Percentiles rank a stretch among this genome's conserved stretches.
Evolutionary conservation across 148 eudicot genomes (phyloP).

Genomic region (Drosera capensis): DNA sequence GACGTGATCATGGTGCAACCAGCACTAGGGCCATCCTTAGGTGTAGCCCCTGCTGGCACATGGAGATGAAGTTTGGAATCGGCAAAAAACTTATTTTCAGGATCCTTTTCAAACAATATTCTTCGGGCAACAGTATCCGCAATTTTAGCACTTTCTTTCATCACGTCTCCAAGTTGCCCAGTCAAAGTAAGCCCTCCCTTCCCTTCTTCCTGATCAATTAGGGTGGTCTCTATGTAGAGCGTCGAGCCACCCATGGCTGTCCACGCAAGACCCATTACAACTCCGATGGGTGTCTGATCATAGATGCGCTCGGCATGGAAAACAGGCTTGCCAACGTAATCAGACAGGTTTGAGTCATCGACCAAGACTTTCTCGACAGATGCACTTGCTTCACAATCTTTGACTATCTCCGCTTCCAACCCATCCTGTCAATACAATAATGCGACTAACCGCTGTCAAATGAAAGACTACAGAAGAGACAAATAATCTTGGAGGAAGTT

Average conservation of each 20-base stretch:
- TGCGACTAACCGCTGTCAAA: neutral
- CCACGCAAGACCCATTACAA: slow-evolving; percentile 99
- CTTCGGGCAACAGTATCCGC: slow-evolving; percentile 83
- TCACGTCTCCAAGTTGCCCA: slow-evolving; percentile 97
- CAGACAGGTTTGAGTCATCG: slow-evolving; percentile 53
- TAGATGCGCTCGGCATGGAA: slow-evolving; percentile 97
- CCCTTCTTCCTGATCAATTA: slow-evolving; percentile 72
- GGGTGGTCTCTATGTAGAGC: slow-evolving; percentile 76
- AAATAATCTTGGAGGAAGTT: neutral
- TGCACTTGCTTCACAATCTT: slow-evolving; percentile 20
- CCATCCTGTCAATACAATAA: slow-evolving; percentile 24
- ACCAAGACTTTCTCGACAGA: slow-evolving; percentile 47
- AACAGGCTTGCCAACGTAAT: slow-evolving; percentile 94
- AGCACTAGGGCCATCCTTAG: slow-evolving; percentile 99
- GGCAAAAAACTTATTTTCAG: slow-evolving; percentile 47
- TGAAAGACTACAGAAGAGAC: neutral
- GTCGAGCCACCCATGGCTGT: slow-evolving; percentile 99
- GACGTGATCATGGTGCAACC: slow-evolving; percentile 99
- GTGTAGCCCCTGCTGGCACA: slow-evolving; percentile 98
- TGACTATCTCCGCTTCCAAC: slow-evolving; percentile 16
- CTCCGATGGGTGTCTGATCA: slow-evolving; percentile 77
- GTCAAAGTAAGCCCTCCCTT: slow-evolving; percentile 78
- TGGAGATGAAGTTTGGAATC: slow-evolving; percentile 85
- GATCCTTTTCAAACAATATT: slow-evolving; percentile 47
- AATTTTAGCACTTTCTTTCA: slow-evolving; percentile 99